Conservation (phyloP, 2,329 filamentous ascomycete genomes). For the Colletotrichum sp. region DNA sequence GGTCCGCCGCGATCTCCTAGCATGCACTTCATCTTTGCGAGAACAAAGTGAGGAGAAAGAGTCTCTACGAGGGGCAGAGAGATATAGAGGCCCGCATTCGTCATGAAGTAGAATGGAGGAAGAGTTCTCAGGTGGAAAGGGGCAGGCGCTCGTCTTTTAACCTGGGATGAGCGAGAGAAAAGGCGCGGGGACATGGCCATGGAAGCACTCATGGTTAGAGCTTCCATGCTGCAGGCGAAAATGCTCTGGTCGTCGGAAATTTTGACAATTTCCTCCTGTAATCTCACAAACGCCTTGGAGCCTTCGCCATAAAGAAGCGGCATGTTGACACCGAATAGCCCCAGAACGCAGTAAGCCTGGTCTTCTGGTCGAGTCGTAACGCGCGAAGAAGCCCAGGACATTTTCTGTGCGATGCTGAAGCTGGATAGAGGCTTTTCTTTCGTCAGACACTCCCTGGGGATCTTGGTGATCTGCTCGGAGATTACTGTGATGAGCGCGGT, state of each 20-base stretch:
- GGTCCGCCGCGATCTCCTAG: not conserved
- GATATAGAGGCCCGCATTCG: not conserved
- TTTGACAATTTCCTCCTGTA: conserved; percentile 40
- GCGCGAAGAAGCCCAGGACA: conserved; percentile 39
- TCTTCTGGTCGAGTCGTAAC: conserved; percentile 34
- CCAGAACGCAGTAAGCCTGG: conserved; percentile 37
- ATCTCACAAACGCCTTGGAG: conserved; percentile 33
- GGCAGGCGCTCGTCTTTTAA: not conserved
- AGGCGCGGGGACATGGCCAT: not conserved
- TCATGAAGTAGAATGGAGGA: not conserved
- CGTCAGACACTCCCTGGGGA: not conserved
- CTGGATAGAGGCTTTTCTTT: not conserved
- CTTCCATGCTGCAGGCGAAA: conserved; percentile 27
- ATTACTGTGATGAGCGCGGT: not conserved
- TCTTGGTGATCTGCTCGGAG: not conserved
- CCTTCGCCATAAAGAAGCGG: conserved; percentile 40
- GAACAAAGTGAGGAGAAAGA: not conserved
- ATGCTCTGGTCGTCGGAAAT: conserved; percentile 37
- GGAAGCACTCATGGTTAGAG: not conserved
- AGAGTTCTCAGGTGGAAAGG: not conserved
- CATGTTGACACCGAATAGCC: conserved; percentile 39
- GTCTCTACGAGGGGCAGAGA: not conserved
- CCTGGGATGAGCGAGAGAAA: not conserved
- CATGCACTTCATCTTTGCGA: not conserved
- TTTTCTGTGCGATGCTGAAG: conserved; percentile 30